These are phyloP conservation scores for Boehmeria nivea DNA, from an alignment of 306 rosid genomes.

Conservation along the genomic window DNA sequence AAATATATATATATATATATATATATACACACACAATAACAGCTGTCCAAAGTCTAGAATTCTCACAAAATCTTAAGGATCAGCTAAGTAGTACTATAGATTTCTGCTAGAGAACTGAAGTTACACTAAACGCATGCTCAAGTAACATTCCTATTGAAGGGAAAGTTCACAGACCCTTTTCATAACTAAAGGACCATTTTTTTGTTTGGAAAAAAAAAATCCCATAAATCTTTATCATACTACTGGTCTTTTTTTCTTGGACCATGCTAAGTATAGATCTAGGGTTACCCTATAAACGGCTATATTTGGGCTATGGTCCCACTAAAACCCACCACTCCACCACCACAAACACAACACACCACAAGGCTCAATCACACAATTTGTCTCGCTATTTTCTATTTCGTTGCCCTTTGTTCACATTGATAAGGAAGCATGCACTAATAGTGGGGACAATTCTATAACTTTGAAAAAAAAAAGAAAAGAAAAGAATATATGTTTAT, in stretches of 20 bases:
- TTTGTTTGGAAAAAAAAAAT: neutral
- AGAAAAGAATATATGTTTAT: neutral
- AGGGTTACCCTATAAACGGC: neutral
- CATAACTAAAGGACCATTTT: neutral
- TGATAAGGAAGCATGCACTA: neutral
- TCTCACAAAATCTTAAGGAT: no score
- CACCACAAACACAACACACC: no score
- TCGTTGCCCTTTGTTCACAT: neutral
- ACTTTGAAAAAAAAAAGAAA: neutral
- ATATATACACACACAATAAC: neutral
- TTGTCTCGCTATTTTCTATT: neutral
- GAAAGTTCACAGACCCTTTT: neutral
- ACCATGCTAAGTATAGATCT: neutral
- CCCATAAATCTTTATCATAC: no score
- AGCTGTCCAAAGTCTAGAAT: no score
- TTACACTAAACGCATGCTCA: constrained; percentile 8
- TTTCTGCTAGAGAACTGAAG: constrained; percentile 1
- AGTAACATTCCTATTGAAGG: constrained; percentile 8
- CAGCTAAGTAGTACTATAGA: neutral
- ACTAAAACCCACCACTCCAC: constrained; percentile 1
- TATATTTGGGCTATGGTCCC: neutral
- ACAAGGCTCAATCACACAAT: no score
- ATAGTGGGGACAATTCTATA: constrained; percentile 2
- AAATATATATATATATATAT: neutral
- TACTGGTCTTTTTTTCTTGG: neutral